Conservation (phyloP, 2,329 filamentous ascomycete species). For the Fusarium tanahbumbuense region DNA sequence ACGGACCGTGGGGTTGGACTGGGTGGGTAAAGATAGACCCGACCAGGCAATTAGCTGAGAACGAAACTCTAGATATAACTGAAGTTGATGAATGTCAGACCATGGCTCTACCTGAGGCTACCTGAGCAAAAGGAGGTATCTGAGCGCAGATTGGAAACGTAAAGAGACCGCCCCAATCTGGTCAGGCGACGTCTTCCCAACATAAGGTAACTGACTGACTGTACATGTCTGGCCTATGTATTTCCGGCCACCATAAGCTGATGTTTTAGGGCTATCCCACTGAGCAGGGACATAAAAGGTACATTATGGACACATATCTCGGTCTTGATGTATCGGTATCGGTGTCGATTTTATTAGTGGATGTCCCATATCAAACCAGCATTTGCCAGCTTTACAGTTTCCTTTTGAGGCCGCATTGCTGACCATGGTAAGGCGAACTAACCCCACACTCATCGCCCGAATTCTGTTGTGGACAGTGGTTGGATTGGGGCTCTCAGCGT, state of each 20-base stretch:
- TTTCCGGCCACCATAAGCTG: not conserved
- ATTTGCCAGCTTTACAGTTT: slow-evolving; percentile 2
- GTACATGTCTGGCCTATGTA: not conserved
- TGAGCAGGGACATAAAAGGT: not conserved
- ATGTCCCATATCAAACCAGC: slow-evolving; percentile 3
- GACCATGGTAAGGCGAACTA: slow-evolving; percentile 42
- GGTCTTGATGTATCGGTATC: not conserved
- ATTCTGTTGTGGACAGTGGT: slow-evolving; percentile 23
- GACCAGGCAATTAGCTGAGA: not conserved
- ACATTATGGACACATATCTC: not conserved
- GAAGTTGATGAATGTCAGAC: not conserved
- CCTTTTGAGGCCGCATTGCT: slow-evolving; percentile 29
- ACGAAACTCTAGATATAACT: not conserved
- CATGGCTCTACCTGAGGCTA: slow-evolving; percentile 1
- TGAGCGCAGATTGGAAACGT: not conserved
- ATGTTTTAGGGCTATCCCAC: not conserved
- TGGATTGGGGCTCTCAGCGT: slow-evolving; percentile 9
- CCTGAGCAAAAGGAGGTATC: not conserved
- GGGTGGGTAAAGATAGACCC: slow-evolving; percentile 6
- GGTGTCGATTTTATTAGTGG: not conserved
- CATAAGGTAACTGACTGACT: not conserved
- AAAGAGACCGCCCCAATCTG: slow-evolving; percentile 38
- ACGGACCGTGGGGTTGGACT: not conserved
- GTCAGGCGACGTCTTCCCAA: not conserved
- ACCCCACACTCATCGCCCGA: slow-evolving; percentile 38